Evolutionary conservation across 805 yeast species (phyloP).

Genomic region (Sugiyamaella valdiviana): DNA sequence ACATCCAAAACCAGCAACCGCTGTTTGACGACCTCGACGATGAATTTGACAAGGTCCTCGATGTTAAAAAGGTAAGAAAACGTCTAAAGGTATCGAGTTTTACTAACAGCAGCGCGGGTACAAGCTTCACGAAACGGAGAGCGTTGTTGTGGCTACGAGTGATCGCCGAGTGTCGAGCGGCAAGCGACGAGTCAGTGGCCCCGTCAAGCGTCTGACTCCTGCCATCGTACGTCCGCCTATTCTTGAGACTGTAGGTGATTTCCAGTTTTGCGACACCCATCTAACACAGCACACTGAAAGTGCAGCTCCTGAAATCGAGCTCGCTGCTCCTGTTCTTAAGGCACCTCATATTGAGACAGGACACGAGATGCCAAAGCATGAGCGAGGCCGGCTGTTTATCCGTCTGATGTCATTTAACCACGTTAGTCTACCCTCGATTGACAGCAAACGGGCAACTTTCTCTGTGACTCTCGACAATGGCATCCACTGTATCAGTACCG

Average conservation of each 20-base stretch:
- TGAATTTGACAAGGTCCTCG: conserved; percentile 22
- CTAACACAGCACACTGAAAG: too few species aligned
- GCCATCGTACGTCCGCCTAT: conserved; percentile 2
- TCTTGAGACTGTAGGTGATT: conserved; percentile 5
- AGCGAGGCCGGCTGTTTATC: conserved; percentile 24
- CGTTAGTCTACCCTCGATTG: conserved; percentile 40
- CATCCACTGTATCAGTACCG: conserved; percentile 65
- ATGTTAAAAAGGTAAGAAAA: conserved; percentile 17
- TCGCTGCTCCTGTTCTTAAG: too few species aligned
- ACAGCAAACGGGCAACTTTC: conserved; percentile 37
- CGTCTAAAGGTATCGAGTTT: neutral
- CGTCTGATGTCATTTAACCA: conserved; percentile 23
- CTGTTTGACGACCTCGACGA: conserved; percentile 22
- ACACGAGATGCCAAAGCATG: conserved; percentile 15
- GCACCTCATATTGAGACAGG: neutral
- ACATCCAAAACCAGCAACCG: conserved; percentile 12
- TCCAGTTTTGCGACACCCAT: too few species aligned
- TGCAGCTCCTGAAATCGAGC: too few species aligned
- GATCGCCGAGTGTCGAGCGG: conserved; percentile 8
- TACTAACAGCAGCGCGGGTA: conserved; percentile 19
- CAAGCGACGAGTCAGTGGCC: conserved; percentile 18
- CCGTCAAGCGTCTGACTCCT: conserved; percentile 14
- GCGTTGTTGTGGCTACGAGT: conserved; percentile 19
- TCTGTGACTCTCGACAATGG: conserved; percentile 63
- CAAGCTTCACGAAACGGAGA: conserved; percentile 19